phyloP scores from a whole-genome alignment of 441 rosid genomes.

The Adansonia rubrostipa region DNA sequence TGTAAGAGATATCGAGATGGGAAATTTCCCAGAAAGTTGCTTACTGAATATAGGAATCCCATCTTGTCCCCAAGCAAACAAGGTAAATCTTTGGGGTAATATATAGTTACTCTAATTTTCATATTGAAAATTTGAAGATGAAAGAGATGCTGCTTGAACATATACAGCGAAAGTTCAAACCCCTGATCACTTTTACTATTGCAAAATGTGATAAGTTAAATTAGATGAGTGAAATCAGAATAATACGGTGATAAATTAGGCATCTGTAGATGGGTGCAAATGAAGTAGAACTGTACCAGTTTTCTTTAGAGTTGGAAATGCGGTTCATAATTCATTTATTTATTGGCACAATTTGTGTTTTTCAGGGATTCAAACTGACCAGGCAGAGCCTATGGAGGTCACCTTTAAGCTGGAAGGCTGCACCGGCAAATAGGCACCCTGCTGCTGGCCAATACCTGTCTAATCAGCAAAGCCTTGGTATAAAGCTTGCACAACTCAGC shows the following conservation, averaged over 20 bases:
- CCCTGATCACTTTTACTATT: neutral
- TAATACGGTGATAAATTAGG: neutral
- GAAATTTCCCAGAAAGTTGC: slow-evolving; percentile 42
- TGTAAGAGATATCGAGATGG: slow-evolving; percentile 40
- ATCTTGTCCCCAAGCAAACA: slow-evolving; percentile 36
- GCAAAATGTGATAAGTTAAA: neutral
- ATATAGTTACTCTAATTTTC: neutral
- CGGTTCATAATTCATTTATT: neutral
- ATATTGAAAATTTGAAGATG: neutral
- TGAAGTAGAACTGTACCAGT: too few relatives aligned
- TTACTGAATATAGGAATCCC: slow-evolving; percentile 44
- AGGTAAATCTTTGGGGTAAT: slow-evolving; percentile 30
- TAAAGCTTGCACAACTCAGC: slow-evolving; percentile 46
- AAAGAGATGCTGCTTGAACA: neutral
- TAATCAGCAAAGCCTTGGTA: slow-evolving; percentile 47
- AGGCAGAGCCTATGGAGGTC: slow-evolving; percentile 42
- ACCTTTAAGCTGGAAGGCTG: slow-evolving; percentile 38
- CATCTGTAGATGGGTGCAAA: neutral
- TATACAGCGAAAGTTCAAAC: neutral
- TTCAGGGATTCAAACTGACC: slow-evolving; percentile 41
- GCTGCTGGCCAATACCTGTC: slow-evolving; percentile 41
- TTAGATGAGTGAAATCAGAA: neutral
- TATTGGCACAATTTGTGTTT: neutral
- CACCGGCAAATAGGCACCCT: slow-evolving; percentile 35
- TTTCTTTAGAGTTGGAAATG: neutral